Evolutionary conservation across 2,329 filamentous ascomycete species (phyloP), one percentile per base, ranked within the genome.

Genomic region (Fusarium tuaranense): DNA sequence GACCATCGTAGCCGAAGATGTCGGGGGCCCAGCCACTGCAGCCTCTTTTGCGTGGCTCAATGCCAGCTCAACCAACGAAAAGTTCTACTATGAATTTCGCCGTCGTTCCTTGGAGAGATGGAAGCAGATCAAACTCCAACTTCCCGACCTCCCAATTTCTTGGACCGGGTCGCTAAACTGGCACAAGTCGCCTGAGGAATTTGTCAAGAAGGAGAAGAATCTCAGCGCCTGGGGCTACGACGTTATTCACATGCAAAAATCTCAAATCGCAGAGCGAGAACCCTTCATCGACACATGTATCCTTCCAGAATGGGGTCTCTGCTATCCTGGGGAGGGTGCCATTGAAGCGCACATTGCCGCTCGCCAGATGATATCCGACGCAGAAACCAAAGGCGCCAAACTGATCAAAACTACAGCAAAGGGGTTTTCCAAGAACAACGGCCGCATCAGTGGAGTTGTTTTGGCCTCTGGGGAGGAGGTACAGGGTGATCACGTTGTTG

Each of bases 21-120:
- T 71, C 7, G 72, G 72, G 4, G 72, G 72, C 2, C 48, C 66
- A 8, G 72, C 72, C 22, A 58, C 48, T 27, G 4, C 58, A 16
- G 63, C 66, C 10, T 75, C 72, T 10, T 75, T 75, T 25, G 72
- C 72, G 1, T 75, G 72, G 72, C 53, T 75, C 5, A 75, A 75
- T 14, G 72, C 67, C 9, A 70, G 72, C n/a, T 75, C 72, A 0
- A 20, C 27, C 30, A 44, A 32, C 46, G 38, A 75, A 9, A 34
- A 36, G 10, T 58, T 65, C n/a, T 75, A 75, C 14, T 63, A 73
- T 25, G 57, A 73, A 0, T 70, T 75, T 14, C 72, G 72, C 1
- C 34, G 36, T 8, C 72, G 72, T 14, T 75, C 72, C 1, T 25
- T 75, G 8, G 36, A 73, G 5, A 32, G 69, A 53, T 75, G 72